Conservation (phyloP, 148 eudicot genomes). For the Rheum nobile region DNA sequence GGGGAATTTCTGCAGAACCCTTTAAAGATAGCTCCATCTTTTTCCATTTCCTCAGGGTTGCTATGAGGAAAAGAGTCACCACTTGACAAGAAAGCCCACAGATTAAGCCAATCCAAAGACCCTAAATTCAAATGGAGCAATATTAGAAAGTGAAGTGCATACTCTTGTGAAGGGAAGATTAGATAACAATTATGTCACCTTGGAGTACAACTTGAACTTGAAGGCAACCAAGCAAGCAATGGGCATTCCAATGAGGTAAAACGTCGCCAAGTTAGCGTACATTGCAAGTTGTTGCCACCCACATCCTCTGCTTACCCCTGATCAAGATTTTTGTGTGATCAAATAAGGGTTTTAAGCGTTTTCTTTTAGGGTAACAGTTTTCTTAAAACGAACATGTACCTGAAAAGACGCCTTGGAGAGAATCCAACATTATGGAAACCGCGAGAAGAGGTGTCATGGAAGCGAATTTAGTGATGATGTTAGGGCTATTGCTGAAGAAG, state of each 20-base stretch:
- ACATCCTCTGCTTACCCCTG: slow-evolving; percentile 85
- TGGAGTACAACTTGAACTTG: slow-evolving; percentile 37
- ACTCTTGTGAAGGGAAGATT: background rate
- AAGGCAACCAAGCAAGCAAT: slow-evolving; percentile 50
- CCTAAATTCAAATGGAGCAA: slow-evolving; percentile 18
- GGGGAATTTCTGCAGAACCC: background rate
- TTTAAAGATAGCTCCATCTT: slow-evolving; percentile 17
- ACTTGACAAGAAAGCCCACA: slow-evolving; percentile 44
- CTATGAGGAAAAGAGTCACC: slow-evolving; percentile 29
- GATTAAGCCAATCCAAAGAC: slow-evolving; percentile 56
- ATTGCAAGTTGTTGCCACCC: slow-evolving; percentile 78
- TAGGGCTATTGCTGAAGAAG: slow-evolving; percentile 39
- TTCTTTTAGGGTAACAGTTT: too few species aligned
- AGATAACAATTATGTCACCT: slow-evolving; percentile 20
- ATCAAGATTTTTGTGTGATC: background rate
- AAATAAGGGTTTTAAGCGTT: background rate
- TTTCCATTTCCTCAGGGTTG: slow-evolving; percentile 29
- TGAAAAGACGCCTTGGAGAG: slow-evolving; percentile 76
- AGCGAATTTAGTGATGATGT: slow-evolving; percentile 35
- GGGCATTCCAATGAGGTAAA: slow-evolving; percentile 63
- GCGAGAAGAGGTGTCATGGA: slow-evolving; percentile 48
- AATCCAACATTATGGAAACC: slow-evolving; percentile 44
- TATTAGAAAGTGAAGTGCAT: background rate
- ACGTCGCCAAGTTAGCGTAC: slow-evolving; percentile 50
- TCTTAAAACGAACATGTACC: slow-evolving; percentile 18